Percentiles rank a stretch among this genome's conserved stretches.
These are phyloP conservation scores for Coemansia sp. DNA, from an alignment of 192 early-diverging fungal genomes.

Conservation along the genomic window DNA sequence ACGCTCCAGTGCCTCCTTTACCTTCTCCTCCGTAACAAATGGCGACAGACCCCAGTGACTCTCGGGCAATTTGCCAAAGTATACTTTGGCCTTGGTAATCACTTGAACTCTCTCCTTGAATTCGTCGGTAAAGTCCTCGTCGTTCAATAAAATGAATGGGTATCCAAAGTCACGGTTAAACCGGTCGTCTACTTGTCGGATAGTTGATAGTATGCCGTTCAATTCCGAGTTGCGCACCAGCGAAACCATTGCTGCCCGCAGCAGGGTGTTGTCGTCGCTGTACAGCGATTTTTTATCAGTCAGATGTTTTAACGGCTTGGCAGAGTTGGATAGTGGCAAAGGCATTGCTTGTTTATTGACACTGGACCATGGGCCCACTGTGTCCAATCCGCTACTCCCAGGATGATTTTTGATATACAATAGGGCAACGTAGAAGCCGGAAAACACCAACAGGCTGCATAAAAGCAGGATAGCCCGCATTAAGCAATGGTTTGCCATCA, in stretches of 20 bases:
- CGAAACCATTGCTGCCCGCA: constrained; percentile 59
- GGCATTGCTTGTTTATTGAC: neutral
- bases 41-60: too few species aligned
- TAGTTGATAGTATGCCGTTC: constrained; percentile 56
- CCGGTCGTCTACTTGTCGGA: constrained; percentile 73
- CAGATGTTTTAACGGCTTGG: neutral
- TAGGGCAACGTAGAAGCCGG: neutral
- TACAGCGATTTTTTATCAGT: neutral
- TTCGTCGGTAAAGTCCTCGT: constrained; percentile 60
- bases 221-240: constrained; percentile 70
- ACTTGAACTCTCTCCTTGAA: constrained; percentile 55
- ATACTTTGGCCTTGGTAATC: constrained; percentile 56
- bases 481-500: neutral
- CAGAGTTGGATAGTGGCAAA: neutral
- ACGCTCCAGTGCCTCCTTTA: constrained; percentile 54
- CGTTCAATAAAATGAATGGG: constrained; percentile 72
- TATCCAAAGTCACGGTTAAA: constrained; percentile 66
- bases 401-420: neutral
- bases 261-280: neutral
- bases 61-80: constrained; percentile 64
- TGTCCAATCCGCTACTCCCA: neutral
- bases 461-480: neutral
- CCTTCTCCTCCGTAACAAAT: constrained; percentile 63
- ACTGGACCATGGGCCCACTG: neutral
- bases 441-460: neutral